Evolutionary conservation across 768 basidiomycete genomes (phyloP).

Genomic region (Leccinum variicolor): DNA sequence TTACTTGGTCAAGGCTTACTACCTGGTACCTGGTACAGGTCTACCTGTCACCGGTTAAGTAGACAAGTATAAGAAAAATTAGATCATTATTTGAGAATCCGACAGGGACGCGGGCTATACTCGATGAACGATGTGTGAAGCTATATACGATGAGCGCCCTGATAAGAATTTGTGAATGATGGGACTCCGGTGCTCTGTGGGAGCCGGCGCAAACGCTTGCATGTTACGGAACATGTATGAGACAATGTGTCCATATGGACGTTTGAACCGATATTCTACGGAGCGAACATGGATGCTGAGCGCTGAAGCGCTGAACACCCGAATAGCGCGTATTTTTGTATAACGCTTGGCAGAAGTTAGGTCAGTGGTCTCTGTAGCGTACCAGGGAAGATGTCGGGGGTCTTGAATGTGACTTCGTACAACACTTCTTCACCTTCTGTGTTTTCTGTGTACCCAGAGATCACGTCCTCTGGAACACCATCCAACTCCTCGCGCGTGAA

Average conservation of each 20-base stretch:
- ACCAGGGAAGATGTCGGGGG: constrained; percentile 70
- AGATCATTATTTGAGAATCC: constrained; percentile 26
- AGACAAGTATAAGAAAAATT: constrained; percentile 14
- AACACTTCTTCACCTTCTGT: constrained; percentile 53
- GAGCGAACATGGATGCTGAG: neutral
- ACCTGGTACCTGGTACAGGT: constrained; percentile 18
- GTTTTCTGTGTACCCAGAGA: constrained; percentile 69
- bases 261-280: neutral
- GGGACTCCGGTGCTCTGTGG: constrained; percentile 36
- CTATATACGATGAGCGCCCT: constrained; percentile 36
- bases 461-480: constrained; percentile 74
- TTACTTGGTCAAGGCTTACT: constrained; percentile 5
- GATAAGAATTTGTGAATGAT: constrained; percentile 52
- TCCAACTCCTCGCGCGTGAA: constrained; percentile 72
- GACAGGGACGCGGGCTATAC: constrained; percentile 28
- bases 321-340: neutral
- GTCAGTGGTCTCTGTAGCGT: constrained; percentile 22
- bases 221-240: constrained; percentile 9
- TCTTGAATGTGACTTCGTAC: constrained; percentile 76
- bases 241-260: neutral
- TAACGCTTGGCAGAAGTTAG: neutral
- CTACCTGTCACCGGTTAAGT: constrained; percentile 21
- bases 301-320: neutral
- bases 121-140: constrained; percentile 30
- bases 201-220: constrained; percentile 18